Evolutionary conservation across 495 filamentous ascomycete species (phyloP), one percentile per base, ranked within the genome.

Genomic region (Penicillium dipodomyicola): DNA sequence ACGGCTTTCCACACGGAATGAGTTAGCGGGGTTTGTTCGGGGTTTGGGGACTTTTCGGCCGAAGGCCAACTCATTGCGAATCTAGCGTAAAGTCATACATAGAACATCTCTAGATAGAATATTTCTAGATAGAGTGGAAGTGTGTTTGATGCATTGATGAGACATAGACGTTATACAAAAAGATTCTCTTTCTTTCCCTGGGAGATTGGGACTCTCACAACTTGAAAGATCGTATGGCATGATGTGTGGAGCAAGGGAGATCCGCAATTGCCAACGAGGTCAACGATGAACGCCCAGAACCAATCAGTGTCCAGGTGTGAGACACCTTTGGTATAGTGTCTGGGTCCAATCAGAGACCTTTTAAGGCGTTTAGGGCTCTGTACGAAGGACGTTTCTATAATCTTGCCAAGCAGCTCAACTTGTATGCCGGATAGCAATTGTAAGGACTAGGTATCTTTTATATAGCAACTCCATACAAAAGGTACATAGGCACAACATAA

Each of bases 1-100:
- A 64, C 67, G 14, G 72, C 72, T 29, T 81, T 79, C 64, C 71
- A 71, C 61, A 72, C 62, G 11, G 72, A 68, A 12, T 52, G 15
- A 23, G 17, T 49, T 50, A 46, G 50, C 14, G 9, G 20, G 32
- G 1, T 54, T 39, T 22, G 12, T 32, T n/a, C 5, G 30, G 30
- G 14, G 11, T 39, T 39, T 57, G 23, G 45, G 22, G 7, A 10
- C 40, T 20, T 32, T 14, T 30, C 40, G 40, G 17, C 20, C 27
- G 12, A 49, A 40, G 33, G 49, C 33, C 49, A 39, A 39, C 12
- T 32, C 41, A 57, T 30, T 2, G 29, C 9, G 29, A 30, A 30
- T 30, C 8, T 23, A 23, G 29, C 1, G 9, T 30, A 6, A 10
- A 30, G 29, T 30, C 1, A 30, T 30, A 27, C 25, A 27, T 27